A percentile compares a stretch with the other conserved stretches of the same genome.
Evolutionary conservation across 2,329 filamentous ascomycete species (phyloP).

Genomic region (Stachybotrys elegans): DNA sequence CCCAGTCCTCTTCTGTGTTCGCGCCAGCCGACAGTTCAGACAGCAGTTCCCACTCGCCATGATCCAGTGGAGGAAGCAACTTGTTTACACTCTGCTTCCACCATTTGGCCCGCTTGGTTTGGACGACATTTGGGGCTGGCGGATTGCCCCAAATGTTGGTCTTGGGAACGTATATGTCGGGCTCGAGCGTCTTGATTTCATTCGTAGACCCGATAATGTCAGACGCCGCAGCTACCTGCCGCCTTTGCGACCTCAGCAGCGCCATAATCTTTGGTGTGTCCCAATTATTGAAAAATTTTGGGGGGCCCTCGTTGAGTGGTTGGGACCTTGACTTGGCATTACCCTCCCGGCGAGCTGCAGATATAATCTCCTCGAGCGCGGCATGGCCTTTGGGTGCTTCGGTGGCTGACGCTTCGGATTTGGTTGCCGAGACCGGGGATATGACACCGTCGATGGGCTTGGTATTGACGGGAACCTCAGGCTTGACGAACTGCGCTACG

Average conservation of each 20-base stretch:
- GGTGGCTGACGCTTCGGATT: too few species aligned
- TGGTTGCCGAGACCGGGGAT: too few species aligned
- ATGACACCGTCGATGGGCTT: conserved; percentile 31
- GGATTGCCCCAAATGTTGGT: conserved; percentile 47
- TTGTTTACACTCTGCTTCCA: conserved; percentile 42
- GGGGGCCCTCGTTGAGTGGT: too few species aligned
- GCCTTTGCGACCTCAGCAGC: conserved; percentile 36
- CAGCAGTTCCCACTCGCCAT: conserved; percentile 52
- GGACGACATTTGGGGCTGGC: conserved; percentile 29
- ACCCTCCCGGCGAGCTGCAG: too few species aligned
- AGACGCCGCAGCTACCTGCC: conserved; percentile 20
- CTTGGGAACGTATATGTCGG: conserved; percentile 30
- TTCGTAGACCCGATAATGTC: conserved; percentile 19
- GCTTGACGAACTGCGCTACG: conserved; percentile 30
- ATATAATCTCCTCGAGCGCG: neutral
- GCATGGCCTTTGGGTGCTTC: neutral
- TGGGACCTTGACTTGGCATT: too few species aligned
- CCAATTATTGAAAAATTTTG: conserved; percentile 20
- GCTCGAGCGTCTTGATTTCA: conserved; percentile 24
- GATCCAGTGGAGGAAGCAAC: conserved; percentile 49
- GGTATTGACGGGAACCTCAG: conserved; percentile 33
- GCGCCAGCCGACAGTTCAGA: conserved; percentile 38
- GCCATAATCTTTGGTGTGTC: conserved; percentile 37
- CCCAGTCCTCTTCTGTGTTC: conserved; percentile 29
- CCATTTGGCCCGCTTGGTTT: conserved; percentile 40